Percentiles rank a stretch among this genome's conserved stretches.
These are phyloP conservation scores for Volvariella surrecta DNA, from an alignment of 1,284 basidiomycete genomes.

Conservation along the genomic window DNA sequence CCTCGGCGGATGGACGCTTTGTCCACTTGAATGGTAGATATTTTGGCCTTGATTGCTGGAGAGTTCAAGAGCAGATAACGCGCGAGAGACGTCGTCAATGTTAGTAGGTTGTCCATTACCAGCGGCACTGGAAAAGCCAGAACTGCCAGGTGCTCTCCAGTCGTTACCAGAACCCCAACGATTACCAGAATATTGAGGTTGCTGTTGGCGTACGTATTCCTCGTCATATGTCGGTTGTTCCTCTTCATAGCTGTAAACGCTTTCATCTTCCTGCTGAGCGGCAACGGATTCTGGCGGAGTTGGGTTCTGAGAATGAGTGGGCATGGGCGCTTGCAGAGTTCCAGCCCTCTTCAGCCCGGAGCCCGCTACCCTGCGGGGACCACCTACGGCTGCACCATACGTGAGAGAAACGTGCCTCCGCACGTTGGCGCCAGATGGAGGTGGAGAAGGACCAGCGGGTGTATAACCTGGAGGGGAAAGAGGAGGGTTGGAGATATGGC, in stretches of 20 bases:
- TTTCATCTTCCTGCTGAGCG: conserved; percentile 44
- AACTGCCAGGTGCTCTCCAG: conserved; percentile 45
- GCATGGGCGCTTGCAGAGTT: conserved; percentile 53
- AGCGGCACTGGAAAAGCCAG: conserved; percentile 17
- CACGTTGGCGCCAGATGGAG: conserved; percentile 57
- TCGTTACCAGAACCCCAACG: conserved; percentile 58
- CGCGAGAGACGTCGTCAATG: conserved; percentile 70
- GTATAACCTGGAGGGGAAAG: conserved; percentile 44
- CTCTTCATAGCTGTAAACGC: conserved; percentile 44
- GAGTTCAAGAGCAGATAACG: conserved; percentile 60
- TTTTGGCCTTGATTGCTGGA: conserved; percentile 23
- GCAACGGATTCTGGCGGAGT: conserved; percentile 29
- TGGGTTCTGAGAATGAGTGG: conserved; percentile 25
- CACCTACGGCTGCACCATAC: conserved; percentile 47
- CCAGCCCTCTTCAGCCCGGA: conserved; percentile 62
- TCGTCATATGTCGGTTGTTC: conserved; percentile 44
- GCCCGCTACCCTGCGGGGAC: conserved; percentile 30
- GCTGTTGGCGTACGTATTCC: conserved; percentile 38
- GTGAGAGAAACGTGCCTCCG: conserved; percentile 74
- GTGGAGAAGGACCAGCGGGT: conserved; percentile 54
- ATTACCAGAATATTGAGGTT: conserved; percentile 46
- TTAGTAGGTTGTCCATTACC: conserved; percentile 24
- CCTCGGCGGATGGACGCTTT: conserved; percentile 53
- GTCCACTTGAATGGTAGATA: conserved; percentile 33
- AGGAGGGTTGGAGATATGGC: conserved; percentile 38